A percentile compares a stretch with the other conserved stretches of the same genome.
Evolutionary conservation across 345 rosid species (phyloP).

Genomic region (Hibiscus tridactylites): DNA sequence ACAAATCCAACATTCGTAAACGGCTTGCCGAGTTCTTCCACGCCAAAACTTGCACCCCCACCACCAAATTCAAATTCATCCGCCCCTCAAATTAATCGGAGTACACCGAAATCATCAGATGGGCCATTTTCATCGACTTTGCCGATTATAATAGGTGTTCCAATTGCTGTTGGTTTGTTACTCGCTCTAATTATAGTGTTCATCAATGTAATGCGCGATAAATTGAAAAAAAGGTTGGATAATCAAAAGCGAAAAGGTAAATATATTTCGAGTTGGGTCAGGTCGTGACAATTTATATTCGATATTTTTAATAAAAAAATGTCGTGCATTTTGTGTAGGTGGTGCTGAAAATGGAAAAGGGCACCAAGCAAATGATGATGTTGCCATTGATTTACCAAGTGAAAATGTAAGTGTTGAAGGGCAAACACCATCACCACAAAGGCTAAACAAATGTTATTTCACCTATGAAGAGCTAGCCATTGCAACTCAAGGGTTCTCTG

Average conservation of each 20-base stretch:
- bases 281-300: no score
- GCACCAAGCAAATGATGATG: not conserved
- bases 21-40: not conserved
- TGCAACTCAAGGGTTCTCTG: conserved; percentile 63
- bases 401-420: not conserved
- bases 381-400: not conserved
- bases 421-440: conserved; percentile 35
- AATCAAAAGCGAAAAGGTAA: no score
- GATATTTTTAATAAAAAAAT: conserved; percentile 13
- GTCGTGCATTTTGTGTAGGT: conserved; percentile 9
- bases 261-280: no score
- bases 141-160: conserved; percentile 28
- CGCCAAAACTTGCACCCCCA: conserved; percentile 25
- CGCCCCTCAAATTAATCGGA: not conserved
- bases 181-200: no score
- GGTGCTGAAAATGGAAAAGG: conserved; percentile 23
- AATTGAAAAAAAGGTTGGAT: no score
- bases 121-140: not conserved
- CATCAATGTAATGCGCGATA: no score
- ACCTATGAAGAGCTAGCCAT: conserved; percentile 57
- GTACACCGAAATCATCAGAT: not conserved
- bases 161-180: not conserved
- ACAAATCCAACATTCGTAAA: conserved; percentile 7
- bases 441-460: conserved; percentile 52
- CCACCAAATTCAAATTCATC: not conserved